phyloP scores from a whole-genome alignment of 2,329 filamentous ascomycete species.

The Fusarium nelsonii region DNA sequence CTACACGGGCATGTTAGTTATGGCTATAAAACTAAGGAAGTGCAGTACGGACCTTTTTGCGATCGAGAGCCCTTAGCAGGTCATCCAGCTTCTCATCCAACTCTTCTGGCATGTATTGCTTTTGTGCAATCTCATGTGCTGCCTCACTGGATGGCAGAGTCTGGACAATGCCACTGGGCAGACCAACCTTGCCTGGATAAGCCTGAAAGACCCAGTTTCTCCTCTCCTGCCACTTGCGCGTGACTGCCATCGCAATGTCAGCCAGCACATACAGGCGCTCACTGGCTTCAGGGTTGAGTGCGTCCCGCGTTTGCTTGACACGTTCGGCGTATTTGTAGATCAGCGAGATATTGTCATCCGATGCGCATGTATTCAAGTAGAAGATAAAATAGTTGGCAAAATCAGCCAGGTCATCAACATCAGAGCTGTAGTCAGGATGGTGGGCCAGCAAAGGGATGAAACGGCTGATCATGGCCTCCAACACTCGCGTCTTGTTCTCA shows the following conservation, averaged over 20 bases:
- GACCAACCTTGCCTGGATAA: conserved; percentile 81
- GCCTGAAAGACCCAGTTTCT: conserved; percentile 89
- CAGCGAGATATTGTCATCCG: conserved; percentile 85
- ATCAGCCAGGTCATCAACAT: conserved; percentile 77
- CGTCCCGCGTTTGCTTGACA: conserved; percentile 90
- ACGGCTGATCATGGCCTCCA: conserved; percentile 86
- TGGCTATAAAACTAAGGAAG: background rate
- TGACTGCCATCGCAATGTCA: conserved; percentile 85
- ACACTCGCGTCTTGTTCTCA: conserved; percentile 69
- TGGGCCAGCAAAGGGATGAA: conserved; percentile 91
- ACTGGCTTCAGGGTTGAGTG: conserved; percentile 74
- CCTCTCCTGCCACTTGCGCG: conserved; percentile 87
- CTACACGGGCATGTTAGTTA: conserved; percentile 54
- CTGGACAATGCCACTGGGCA: conserved; percentile 84
- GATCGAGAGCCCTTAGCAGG: conserved; percentile 72
- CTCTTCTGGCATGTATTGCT: conserved; percentile 83
- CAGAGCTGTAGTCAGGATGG: conserved; percentile 85
- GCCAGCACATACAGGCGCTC: conserved; percentile 87
- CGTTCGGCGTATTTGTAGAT: conserved; percentile 94
- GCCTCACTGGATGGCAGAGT: conserved; percentile 80
- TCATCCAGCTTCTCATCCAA: conserved; percentile 82
- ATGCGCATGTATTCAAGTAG: conserved; percentile 85
- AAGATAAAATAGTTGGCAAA: conserved; percentile 91
- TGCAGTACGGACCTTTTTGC: conserved; percentile 70
- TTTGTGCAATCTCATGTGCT: conserved; percentile 88